phyloP scores from a whole-genome alignment of 495 filamentous ascomycete genomes.

The Tuber calosporum region DNA sequence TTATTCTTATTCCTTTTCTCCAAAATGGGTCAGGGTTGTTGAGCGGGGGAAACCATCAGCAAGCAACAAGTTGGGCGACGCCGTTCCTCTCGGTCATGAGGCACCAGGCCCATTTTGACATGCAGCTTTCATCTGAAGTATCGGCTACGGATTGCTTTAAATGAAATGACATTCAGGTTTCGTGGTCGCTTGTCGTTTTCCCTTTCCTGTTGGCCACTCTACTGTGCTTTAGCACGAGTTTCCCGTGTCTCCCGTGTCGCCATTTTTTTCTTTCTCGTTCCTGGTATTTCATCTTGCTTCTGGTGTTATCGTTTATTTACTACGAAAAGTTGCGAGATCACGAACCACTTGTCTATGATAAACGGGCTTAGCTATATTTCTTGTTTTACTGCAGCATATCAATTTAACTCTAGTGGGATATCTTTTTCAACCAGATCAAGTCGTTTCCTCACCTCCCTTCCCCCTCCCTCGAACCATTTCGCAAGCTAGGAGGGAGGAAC shows the following conservation, averaged over 20 bases:
- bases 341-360: background rate
- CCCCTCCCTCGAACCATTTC: background rate
- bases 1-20: conserved; percentile 31
- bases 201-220: background rate
- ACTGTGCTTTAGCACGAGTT: background rate
- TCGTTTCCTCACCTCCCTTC: background rate
- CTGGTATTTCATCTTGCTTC: background rate
- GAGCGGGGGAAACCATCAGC: conserved; percentile 8
- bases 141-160: conserved; percentile 30
- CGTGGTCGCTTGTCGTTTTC: background rate
- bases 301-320: background rate
- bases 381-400: background rate
- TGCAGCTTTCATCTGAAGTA: conserved; percentile 38
- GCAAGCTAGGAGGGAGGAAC: background rate
- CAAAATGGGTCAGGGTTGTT: conserved; percentile 27
- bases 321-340: background rate
- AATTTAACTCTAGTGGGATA: conserved; percentile 3
- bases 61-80: conserved; percentile 22
- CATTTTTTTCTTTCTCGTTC: background rate
- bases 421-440: background rate
- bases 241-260: background rate
- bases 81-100: conserved; percentile 17
- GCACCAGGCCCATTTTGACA: conserved; percentile 19
- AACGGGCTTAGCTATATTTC: conserved; percentile 3
- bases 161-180: conserved; percentile 9